These are phyloP conservation scores for Phytophthora tentaculata DNA, from an alignment of 352 stramenopile genomes.

Conservation along the genomic window DNA sequence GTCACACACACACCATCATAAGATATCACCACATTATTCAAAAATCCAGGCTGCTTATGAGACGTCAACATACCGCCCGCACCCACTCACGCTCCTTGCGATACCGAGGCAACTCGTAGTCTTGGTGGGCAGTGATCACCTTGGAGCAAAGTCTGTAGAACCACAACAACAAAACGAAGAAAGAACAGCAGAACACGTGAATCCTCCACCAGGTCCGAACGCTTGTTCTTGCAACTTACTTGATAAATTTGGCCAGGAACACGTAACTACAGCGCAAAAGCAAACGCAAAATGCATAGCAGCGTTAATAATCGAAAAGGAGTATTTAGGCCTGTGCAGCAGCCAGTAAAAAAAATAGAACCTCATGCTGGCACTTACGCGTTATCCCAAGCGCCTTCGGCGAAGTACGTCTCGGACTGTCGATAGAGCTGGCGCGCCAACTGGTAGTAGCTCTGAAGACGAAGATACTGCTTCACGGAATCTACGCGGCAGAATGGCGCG, in stretches of 20 bases:
- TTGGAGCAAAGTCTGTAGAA: conserved; percentile 69
- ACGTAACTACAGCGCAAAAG: conserved; percentile 60
- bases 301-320: conserved; percentile 7
- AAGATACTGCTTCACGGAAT: conserved; percentile 71
- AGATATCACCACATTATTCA: background rate
- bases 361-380: conserved; percentile 52
- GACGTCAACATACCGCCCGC: conserved; percentile 44
- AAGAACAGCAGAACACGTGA: conserved; percentile 38
- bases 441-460: conserved; percentile 75
- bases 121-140: conserved; percentile 64
- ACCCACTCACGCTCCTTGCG: conserved; percentile 75
- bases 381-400: conserved; percentile 69
- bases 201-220: conserved; percentile 7
- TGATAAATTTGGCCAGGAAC: conserved; percentile 83
- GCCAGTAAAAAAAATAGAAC: conserved; percentile 42
- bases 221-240: conserved; percentile 47
- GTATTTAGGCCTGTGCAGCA: background rate
- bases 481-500: conserved; percentile 63
- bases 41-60: background rate
- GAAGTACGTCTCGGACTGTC: conserved; percentile 76
- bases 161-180: conserved; percentile 4
- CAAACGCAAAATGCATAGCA: conserved; percentile 1
- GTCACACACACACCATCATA: conserved; percentile 1
- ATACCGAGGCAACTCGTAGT: conserved; percentile 64
- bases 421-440: conserved; percentile 75